A percentile compares a stretch with the other conserved stretches of the same genome.
phyloP scores from a whole-genome alignment of 768 basidiomycete genomes.

The Trametes cinnabarina region DNA sequence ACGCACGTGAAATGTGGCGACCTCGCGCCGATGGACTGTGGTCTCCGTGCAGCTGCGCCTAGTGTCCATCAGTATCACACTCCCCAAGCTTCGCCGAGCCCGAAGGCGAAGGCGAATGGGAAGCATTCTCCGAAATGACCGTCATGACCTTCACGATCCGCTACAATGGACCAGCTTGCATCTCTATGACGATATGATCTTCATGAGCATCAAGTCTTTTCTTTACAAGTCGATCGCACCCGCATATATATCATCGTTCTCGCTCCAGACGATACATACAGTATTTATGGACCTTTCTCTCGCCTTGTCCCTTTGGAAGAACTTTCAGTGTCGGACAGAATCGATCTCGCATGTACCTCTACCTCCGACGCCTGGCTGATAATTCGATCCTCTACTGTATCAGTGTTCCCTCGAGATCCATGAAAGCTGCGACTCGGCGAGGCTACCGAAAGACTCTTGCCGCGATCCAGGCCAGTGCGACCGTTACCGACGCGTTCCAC shows the following conservation, averaged over 20 bases:
- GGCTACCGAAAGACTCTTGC: too few relatives aligned
- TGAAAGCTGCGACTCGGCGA: too few relatives aligned
- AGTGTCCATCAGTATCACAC: not conserved
- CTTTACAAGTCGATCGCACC: not conserved
- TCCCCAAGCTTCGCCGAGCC: conserved; percentile 13
- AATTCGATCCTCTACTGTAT: not conserved
- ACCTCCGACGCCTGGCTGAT: not conserved
- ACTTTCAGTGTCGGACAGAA: conserved; percentile 7
- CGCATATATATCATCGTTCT: not conserved
- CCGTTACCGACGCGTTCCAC: conserved; percentile 15
- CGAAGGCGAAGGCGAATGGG: conserved; percentile 20
- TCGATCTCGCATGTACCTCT: conserved; percentile 7
- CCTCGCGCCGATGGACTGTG: conserved; percentile 75
- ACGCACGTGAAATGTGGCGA: conserved; percentile 90
- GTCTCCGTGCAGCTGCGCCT: conserved; percentile 42
- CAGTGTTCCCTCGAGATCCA: too few relatives aligned
- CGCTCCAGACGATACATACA: not conserved
- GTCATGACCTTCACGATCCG: conserved; percentile 1
- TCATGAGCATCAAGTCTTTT: not conserved
- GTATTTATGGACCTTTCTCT: conserved; percentile 4
- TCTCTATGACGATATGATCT: conserved; percentile 7
- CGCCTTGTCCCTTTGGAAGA: not conserved
- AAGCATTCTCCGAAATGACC: conserved; percentile 17
- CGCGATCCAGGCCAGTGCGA: too few relatives aligned
- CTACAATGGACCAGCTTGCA: not conserved